Evolutionary conservation across 2,329 filamentous ascomycete genomes (phyloP).

Genomic region (Aphanocladium album): DNA sequence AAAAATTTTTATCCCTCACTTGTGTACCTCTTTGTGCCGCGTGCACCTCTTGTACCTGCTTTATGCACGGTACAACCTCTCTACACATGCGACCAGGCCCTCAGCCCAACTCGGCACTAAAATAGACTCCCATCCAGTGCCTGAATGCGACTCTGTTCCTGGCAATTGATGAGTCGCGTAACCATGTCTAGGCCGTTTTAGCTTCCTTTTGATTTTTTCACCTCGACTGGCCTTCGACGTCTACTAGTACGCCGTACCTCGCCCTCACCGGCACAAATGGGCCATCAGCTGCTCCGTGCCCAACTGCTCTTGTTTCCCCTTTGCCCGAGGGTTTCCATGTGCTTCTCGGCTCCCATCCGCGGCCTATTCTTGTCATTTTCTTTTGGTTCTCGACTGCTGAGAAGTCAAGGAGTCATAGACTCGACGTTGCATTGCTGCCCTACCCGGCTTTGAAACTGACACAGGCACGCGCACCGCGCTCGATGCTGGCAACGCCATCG

Average conservation of each 20-base stretch:
- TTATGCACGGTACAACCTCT: background rate
- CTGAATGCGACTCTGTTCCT: constrained; percentile 3
- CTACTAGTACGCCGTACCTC: too few relatives aligned
- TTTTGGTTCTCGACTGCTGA: too few relatives aligned
- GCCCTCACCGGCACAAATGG: background rate
- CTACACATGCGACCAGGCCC: background rate
- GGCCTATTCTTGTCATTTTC: background rate
- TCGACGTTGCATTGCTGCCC: too few relatives aligned
- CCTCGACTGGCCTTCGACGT: background rate
- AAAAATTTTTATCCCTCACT: constrained; percentile 3
- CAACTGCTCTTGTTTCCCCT: background rate
- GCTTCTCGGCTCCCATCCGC: background rate
- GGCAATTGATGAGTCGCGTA: background rate
- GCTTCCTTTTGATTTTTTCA: background rate
- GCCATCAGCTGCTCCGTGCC: background rate
- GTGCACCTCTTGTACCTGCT: background rate
- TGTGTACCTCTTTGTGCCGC: too few relatives aligned
- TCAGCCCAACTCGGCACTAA: background rate
- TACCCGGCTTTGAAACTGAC: too few relatives aligned
- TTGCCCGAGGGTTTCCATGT: background rate
- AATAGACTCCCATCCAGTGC: background rate
- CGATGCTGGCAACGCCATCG: background rate
- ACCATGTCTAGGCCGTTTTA: background rate
- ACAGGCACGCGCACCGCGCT: too few relatives aligned
- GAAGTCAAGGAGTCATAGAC: too few relatives aligned